Base-by-base conservation (phyloP, 257 asterid genomes). In the Nicotiana attenuata region DNA sequence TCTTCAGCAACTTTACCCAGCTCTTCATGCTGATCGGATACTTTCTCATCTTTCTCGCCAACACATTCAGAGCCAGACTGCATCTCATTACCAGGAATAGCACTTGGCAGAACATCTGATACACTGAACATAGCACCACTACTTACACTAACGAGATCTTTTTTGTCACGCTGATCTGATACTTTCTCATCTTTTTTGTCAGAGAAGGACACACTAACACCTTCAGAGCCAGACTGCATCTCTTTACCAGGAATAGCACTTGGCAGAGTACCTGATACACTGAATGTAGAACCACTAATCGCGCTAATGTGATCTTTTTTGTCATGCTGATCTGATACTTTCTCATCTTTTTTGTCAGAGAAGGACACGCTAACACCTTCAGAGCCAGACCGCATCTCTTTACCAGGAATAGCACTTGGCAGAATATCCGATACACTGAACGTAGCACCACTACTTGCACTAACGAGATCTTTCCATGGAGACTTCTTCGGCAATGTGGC, bases 341-440 rank as follows among this genome's bases (percentile, higher is more conserved):
- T 66, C 76, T 79, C 57, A 67, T 67, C 81, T 78, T 78, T 84
- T 52, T 81, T 73, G 38, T 65, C 87, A 71, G 65, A 35, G 84
- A 45, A 2, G 45, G 85, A 80, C 76, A 77, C 65, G 28, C 81
- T 28, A 55, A 41, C 81, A 57, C 10, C 81, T 71, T 86, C 88
- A 59, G 88, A 68, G 77, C 35, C 80, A 13, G 85, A 66, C 55
- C 76, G 81, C 29, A 76, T 64, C 78, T 86, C 91, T 79, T 38
- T 76, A 61, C 45, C 84, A 81, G 90, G 81, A 86, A 77, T 69
- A 22, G 17, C 82, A 81, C 79, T 83, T 52, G 82, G 63, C 67
- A 86, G 55, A 81, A 90, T 80, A 83, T 92, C 91, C 33, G 92
- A 87, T 4, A 92, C 84, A 31, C 47, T 80, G 87, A 93, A 91